Base-by-base conservation (phyloP, 225 moss, liverwort and hornwort species). In the Pleurozium schreberi region DNA sequence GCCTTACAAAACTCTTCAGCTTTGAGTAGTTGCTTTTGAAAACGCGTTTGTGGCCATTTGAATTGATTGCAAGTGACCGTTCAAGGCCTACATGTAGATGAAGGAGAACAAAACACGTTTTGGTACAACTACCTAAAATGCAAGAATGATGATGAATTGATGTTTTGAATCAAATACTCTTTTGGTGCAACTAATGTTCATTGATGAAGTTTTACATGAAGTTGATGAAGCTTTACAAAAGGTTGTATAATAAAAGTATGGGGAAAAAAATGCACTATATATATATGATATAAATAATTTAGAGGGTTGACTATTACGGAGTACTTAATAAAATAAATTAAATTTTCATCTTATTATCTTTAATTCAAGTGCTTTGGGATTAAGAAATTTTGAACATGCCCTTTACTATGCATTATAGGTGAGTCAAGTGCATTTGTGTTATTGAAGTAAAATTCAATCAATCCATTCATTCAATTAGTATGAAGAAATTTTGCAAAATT, bases 391-490 rank as follows among this genome's bases (percentile, higher is more conserved):
- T 75, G 6, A 49, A 18, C 2, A 5, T 14, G 15, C 12, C 12
- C 5, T 20, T 50, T 8, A 0, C 0, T 0, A 0, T 0, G 21
- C 0, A 49, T 4, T 34, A 14, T 21, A 34, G 1, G 5, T 75
- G 21, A 50, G 8, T 4, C 8, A 75, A 49, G 8, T 34, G 0
- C 1, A 75, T 0, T 8, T 52, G n/a, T 52, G 10, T 8, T 50
- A 8, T 22, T 34, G 22, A 75, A 50, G 5, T 33, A 34, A 50
- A 50, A 75, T 21, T 34, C 8, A 50, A 50, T 34, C 1, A 50
- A 0, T 8, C 3, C 2, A 57, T 57, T 57, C 57, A 57, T 19
- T 19, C 19, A 55, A 55, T 55, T 55, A 55, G 55, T 55, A 55
- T 55, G 12, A 55, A 55, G 18, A 18, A 55, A 55, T 7, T 55